Conservation (phyloP, 164 flowering plant genomes). For the Echeveria elegans region DNA sequence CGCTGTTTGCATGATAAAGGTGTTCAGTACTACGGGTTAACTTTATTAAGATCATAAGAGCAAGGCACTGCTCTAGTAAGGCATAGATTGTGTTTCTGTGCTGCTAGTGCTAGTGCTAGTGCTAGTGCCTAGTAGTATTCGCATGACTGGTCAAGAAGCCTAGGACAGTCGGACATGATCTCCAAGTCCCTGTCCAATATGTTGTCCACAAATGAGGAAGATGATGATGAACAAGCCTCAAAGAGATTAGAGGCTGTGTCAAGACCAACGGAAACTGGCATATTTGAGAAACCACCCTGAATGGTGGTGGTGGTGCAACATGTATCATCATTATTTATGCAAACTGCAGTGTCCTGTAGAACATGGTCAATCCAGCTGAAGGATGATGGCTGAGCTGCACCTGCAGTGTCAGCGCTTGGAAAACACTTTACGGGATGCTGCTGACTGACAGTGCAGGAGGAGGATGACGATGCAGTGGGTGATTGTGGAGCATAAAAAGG, state of each 20-base stretch:
- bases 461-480: constrained; percentile 6
- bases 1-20: too few relatives aligned
- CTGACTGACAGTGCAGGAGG: neutral
- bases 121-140: constrained; percentile 22
- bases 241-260: neutral
- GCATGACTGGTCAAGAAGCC: constrained; percentile 32
- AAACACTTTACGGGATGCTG: constrained; percentile 8
- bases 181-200: constrained; percentile 54
- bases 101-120: too few relatives aligned
- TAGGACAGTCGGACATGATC: constrained; percentile 41
- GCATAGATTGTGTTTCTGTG: neutral
- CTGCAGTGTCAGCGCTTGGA: constrained; percentile 4
- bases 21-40: too few relatives aligned
- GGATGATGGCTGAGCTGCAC: constrained; percentile 26
- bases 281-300: neutral
- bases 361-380: constrained; percentile 48
- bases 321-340: neutral
- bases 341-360: constrained; percentile 17
- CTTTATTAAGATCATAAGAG: too few relatives aligned
- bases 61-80: too few relatives aligned
- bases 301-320: constrained; percentile 2
- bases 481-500: neutral
- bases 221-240: constrained; percentile 24
- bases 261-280: neutral
- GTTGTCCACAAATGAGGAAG: constrained; percentile 52